Percentiles rank a stretch among this genome's conserved stretches.
phyloP scores from a whole-genome alignment of 169 alveolate genomes.

The Plasmodium inui region DNA sequence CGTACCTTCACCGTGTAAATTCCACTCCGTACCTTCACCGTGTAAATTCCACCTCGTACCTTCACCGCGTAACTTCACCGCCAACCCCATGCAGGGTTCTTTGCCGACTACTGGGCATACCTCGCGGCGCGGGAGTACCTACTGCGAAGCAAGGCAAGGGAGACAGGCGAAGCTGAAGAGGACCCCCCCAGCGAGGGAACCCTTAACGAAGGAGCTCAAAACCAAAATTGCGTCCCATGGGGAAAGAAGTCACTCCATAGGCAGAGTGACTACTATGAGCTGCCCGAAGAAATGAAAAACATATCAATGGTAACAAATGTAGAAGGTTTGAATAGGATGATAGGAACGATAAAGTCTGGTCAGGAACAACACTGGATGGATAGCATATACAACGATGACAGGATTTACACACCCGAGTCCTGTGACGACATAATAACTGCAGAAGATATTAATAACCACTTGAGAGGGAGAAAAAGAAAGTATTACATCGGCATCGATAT shows the following conservation, averaged over 20 bases:
- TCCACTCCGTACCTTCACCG: background rate
- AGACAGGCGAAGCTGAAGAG: background rate
- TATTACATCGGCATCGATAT: conserved; percentile 67
- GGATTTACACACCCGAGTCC: background rate
- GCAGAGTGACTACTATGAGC: conserved; percentile 11
- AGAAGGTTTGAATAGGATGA: conserved; percentile 16
- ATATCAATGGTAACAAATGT: background rate
- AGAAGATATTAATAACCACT: conserved; percentile 44
- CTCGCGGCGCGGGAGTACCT: conserved; percentile 39
- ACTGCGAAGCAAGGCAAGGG: background rate
- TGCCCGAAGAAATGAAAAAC: conserved; percentile 67
- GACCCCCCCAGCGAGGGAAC: background rate
- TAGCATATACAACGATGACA: conserved; percentile 26
- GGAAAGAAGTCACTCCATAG: background rate
- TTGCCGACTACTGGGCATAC: conserved; percentile 32
- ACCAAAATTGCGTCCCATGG: background rate
- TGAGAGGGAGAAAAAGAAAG: conserved; percentile 18
- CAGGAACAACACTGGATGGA: conserved; percentile 44
- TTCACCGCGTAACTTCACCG: background rate
- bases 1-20: no score
- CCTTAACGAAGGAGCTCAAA: background rate
- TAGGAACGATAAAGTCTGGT: conserved; percentile 2
- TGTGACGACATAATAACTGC: background rate
- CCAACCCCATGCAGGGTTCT: conserved; percentile 11
- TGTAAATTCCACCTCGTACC: background rate